Base-by-base conservation (phyloP, 1,284 basidiomycete genomes). In the Apiotrichum veenhuisii region DNA sequence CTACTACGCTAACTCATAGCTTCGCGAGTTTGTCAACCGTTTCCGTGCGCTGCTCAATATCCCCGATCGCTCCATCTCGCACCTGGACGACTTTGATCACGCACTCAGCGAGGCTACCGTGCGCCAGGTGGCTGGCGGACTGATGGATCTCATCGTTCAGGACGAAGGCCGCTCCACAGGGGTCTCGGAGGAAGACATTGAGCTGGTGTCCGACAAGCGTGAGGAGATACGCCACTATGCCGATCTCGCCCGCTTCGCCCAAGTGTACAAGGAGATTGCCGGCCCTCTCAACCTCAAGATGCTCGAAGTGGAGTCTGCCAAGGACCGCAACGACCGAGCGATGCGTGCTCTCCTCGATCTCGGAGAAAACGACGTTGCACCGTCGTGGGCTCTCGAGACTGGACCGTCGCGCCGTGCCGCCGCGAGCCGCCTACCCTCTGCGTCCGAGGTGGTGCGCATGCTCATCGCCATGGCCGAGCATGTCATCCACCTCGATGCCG, bases 41-140 rank as follows among this genome's bases (percentile, higher is more conserved):
- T 75, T 75, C 55, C 51, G 67, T 41, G 30, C 37, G 2, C 43
- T 68, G 4, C 53, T 75, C n/a, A 55, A 55, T 12, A 46, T 75
- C 9, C 68, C 70, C 1, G 73, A 73, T 36, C 59, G 73, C 48
- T 59, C 63, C 9, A 59, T 75, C 10, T 51, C 56, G n/a, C 55
- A 64, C 1, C 50, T 75, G 47, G 73, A 75, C 57, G 72, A 75
- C 58, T 73, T 75, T 55, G 73, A 75, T 58, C 61, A 71, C 30
- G 66, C 72, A 3, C 51, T 73, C 5, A 67, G 64, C 25, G 73
- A 75, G 53, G 64, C 70, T 3, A 69, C 61, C 22, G 71, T 73
- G 5, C 57, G 71, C 26, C 27, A 65, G 22, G 59, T 73, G 17
- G 68, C 66, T 10, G 69, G 70, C 17, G 66, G 67, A 1, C 57